Percentiles rank a stretch among this genome's conserved stretches.
These are phyloP conservation scores for Aspergillus sp. DNA, from an alignment of 2,329 filamentous ascomycete genomes.

Conservation along the genomic window DNA sequence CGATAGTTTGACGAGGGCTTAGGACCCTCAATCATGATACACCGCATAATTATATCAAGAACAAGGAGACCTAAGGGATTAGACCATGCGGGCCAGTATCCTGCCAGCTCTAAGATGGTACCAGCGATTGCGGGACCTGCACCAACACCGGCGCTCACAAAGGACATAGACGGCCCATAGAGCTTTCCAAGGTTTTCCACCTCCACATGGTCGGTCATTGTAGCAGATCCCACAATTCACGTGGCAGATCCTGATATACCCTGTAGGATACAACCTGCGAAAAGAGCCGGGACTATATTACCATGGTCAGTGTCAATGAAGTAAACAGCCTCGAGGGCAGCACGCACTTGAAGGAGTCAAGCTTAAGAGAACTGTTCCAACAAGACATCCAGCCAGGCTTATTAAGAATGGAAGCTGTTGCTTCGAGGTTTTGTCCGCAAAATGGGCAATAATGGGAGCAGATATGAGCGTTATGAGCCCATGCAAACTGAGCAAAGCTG, in stretches of 20 bases:
- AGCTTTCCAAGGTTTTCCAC: constrained; percentile 21
- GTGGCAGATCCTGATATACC: constrained; percentile 18
- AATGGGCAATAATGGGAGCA: constrained; percentile 10
- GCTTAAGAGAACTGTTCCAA: constrained; percentile 17
- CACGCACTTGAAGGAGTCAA: constrained; percentile 10
- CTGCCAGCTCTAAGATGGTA: constrained; percentile 17
- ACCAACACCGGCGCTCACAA: constrained; percentile 16
- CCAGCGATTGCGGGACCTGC: constrained; percentile 21
- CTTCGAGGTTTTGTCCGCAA: constrained; percentile 10
- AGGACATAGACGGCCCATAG: constrained; percentile 15
- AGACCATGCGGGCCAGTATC: constrained; percentile 26
- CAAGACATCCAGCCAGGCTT: constrained; percentile 7
- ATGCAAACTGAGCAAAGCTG: constrained; percentile 18
- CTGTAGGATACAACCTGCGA: constrained; percentile 25
- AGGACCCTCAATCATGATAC: constrained; percentile 24
- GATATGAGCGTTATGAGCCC: constrained; percentile 17
- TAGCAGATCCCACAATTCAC: constrained; percentile 28
- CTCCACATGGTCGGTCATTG: constrained; percentile 17
- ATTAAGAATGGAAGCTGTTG: constrained; percentile 14
- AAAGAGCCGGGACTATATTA: constrained; percentile 5
- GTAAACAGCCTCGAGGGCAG: no score
- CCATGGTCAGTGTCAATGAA: no score
- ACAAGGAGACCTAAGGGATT: constrained; percentile 17
- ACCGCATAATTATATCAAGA: constrained; percentile 23
- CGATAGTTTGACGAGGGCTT: not conserved